These are phyloP conservation scores for Lasiodiplodia citricola DNA, from an alignment of 2,329 filamentous ascomycete genomes.

Conservation along the genomic window DNA sequence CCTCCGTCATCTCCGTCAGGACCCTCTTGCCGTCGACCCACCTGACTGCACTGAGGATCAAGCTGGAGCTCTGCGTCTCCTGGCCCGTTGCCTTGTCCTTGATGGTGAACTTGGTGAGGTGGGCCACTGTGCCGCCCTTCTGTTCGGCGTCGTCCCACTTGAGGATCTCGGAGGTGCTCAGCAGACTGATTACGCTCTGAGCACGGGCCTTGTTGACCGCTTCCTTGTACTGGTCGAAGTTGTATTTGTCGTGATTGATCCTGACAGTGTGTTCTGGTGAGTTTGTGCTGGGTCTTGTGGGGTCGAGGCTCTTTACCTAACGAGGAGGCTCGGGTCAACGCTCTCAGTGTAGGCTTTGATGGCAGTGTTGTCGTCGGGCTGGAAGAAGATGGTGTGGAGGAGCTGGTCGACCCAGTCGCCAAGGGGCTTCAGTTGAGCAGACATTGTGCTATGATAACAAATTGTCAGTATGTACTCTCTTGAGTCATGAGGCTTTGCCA, in stretches of 20 bases:
- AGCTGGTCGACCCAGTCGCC: constrained; percentile 25
- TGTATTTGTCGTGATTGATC: constrained; percentile 27
- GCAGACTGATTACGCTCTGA: not conserved
- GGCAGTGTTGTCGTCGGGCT: not conserved
- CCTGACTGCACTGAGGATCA: constrained; percentile 26
- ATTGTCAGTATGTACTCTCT: not conserved
- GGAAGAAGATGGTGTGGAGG: constrained; percentile 25
- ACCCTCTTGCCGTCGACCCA: constrained; percentile 27
- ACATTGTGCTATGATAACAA: constrained; percentile 9
- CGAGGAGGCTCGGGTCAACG: constrained; percentile 21
- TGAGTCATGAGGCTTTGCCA: not conserved
- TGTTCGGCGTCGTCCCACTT: constrained; percentile 26
- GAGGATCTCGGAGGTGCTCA: constrained; percentile 13
- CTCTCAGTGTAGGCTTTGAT: constrained; percentile 11
- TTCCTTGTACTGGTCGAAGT: constrained; percentile 26
- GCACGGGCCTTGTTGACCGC: not conserved
- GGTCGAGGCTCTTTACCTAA: not conserved
- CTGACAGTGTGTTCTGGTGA: not conserved
- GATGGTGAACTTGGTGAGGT: constrained; percentile 5
- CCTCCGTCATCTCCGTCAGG: constrained; percentile 25
- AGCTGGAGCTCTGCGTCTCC: constrained; percentile 18
- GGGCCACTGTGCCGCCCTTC: constrained; percentile 23
- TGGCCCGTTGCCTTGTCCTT: constrained; percentile 27
- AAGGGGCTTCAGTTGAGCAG: constrained; percentile 24
- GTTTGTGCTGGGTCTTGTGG: not conserved